A percentile compares a stretch with the other conserved stretches of the same genome.
These are phyloP conservation scores for Lavandula angustifolia DNA, from an alignment of 257 asterid species.

Conservation along the genomic window DNA sequence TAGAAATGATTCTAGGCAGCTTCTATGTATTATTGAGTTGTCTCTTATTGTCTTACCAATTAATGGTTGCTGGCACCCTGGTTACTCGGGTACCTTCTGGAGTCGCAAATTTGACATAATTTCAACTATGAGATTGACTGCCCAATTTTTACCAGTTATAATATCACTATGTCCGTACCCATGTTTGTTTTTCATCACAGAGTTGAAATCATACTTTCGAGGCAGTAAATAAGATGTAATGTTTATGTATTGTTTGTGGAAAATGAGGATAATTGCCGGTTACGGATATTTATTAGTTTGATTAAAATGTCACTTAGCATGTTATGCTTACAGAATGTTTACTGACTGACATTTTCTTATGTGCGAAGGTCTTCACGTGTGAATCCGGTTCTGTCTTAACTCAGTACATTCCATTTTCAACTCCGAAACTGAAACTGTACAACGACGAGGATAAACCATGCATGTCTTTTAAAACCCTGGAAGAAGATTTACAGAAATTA, in stretches of 20 bases:
- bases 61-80: background rate
- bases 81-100: background rate
- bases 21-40: background rate
- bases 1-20: constrained; percentile 5
- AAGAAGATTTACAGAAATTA: constrained; percentile 34
- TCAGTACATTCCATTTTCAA: constrained; percentile 51
- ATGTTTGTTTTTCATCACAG: background rate
- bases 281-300: background rate
- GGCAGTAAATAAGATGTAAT: too few species aligned
- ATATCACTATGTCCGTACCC: background rate
- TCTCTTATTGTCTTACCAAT: background rate
- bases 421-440: constrained; percentile 56
- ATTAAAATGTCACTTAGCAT: background rate
- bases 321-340: constrained; percentile 1
- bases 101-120: background rate
- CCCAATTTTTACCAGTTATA: background rate
- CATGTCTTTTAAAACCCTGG: constrained; percentile 26
- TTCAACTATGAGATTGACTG: constrained; percentile 1
- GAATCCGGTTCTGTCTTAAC: constrained; percentile 51
- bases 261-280: background rate
- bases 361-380: constrained; percentile 75
- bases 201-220: background rate
- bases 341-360: constrained; percentile 30
- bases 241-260: background rate
- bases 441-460: constrained; percentile 36